Conservation (phyloP, 2,329 filamentous ascomycete genomes). For the Ophiosphaerella korrae region DNA sequence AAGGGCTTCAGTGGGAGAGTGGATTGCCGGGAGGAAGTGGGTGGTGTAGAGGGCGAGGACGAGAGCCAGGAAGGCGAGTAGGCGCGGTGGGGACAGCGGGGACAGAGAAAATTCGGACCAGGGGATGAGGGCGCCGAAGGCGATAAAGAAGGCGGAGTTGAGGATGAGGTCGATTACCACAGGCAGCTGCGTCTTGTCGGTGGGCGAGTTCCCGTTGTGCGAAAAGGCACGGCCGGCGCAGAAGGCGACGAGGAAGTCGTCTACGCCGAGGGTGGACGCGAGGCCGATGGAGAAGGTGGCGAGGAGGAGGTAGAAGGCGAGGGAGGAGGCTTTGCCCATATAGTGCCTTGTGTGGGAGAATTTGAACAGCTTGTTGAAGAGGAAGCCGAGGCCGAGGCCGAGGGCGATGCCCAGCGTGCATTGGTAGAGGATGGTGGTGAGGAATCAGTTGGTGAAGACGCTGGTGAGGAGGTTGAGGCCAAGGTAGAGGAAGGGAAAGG, state of each 20-base stretch:
- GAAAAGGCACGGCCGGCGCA: conserved; percentile 61
- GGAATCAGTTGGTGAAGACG: conserved; percentile 58
- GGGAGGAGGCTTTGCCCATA: conserved; percentile 57
- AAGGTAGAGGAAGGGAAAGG: conserved; percentile 63
- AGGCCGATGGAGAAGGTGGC: conserved; percentile 59
- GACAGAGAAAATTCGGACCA: conserved; percentile 53
- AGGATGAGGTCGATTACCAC: conserved; percentile 61
- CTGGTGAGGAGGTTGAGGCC: conserved; percentile 54
- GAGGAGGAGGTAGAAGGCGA: conserved; percentile 62
- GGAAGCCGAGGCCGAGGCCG: conserved; percentile 55
- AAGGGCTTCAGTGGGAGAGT: conserved; percentile 58
- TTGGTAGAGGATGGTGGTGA: conserved; percentile 62
- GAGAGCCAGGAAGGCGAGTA: conserved; percentile 55
- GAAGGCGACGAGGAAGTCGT: conserved; percentile 64
- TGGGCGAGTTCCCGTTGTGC: conserved; percentile 59
- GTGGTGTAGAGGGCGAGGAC: conserved; percentile 56
- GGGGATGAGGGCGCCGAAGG: conserved; percentile 61
- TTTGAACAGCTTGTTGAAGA: conserved; percentile 55
- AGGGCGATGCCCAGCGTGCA: conserved; percentile 55
- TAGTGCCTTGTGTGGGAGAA: conserved; percentile 54
- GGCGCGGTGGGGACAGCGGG: conserved; percentile 47
- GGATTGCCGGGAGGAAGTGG: conserved; percentile 52
- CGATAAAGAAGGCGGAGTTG: conserved; percentile 62
- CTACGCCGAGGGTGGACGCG: conserved; percentile 57
- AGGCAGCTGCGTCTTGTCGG: conserved; percentile 53